phyloP scores from a whole-genome alignment of 2,329 filamentous ascomycete species.

The Arachnomyces sp. region DNA sequence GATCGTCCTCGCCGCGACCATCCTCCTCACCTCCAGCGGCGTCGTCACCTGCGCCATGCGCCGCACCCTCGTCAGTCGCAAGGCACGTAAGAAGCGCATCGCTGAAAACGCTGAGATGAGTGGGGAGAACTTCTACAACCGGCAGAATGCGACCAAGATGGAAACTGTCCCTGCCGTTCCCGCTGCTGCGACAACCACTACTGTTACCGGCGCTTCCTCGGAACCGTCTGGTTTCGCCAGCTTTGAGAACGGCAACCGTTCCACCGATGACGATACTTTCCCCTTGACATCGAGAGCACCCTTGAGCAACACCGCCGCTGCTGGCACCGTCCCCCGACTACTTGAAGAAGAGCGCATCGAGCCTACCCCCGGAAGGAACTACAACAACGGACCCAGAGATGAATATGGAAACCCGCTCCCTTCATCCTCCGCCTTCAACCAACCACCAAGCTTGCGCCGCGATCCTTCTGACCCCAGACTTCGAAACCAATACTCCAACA shows the following conservation, averaged over 20 bases:
- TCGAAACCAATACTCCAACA: conserved; percentile 40
- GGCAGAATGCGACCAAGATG: conserved; percentile 41
- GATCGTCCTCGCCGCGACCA: conserved; percentile 80
- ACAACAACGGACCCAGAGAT: conserved; percentile 27
- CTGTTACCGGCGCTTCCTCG: conserved; percentile 30
- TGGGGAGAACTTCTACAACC: conserved; percentile 80
- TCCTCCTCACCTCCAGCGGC: conserved; percentile 71
- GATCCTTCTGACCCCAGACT: conserved; percentile 36
- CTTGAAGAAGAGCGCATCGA: conserved; percentile 19
- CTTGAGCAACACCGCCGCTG: conserved; percentile 19
- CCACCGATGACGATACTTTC: conserved; percentile 34
- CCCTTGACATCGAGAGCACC: conserved; percentile 29
- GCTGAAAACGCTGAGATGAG: conserved; percentile 96
- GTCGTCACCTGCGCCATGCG: conserved; percentile 93
- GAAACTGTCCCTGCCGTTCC: conserved; percentile 47
- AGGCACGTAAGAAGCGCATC: conserved; percentile 86
- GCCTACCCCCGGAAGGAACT: conserved; percentile 22
- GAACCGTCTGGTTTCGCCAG: conserved; percentile 6
- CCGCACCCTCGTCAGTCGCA: conserved; percentile 79
- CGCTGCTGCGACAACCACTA: conserved; percentile 46
- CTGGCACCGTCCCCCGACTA: conserved; percentile 3
- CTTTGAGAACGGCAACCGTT: conserved; percentile 11
- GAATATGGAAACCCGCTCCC: conserved; percentile 34
- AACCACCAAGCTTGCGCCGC: conserved; percentile 27
- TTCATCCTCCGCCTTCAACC: conserved; percentile 22